These are phyloP conservation scores for Lipomyces mesembrius DNA, from an alignment of 805 yeast genomes.

Conservation along the genomic window DNA sequence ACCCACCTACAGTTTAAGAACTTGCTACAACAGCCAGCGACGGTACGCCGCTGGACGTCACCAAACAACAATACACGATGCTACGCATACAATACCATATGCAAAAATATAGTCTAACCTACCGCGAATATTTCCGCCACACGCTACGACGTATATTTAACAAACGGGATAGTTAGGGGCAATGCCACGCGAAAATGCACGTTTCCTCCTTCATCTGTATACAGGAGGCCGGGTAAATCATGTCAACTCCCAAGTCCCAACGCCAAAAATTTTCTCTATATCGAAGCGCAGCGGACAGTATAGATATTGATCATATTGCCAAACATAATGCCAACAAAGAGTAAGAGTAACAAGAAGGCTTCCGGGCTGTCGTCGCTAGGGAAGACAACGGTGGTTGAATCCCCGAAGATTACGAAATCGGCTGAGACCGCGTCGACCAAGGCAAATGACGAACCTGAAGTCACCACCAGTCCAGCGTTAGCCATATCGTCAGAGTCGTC, in stretches of 20 bases:
- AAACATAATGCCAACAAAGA: background rate
- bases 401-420: background rate
- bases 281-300: background rate
- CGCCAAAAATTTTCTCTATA: background rate
- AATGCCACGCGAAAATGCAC: background rate
- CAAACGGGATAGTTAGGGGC: background rate
- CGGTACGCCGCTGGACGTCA: background rate
- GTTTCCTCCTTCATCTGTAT: background rate
- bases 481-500: background rate
- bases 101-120: background rate
- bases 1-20: background rate
- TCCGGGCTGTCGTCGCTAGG: background rate
- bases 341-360: background rate
- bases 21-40: background rate
- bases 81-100: background rate
- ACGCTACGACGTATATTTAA: background rate
- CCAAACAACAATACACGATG: background rate
- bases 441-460: background rate
- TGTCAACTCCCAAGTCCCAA: background rate
- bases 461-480: slow-evolving; percentile 3
- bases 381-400: background rate
- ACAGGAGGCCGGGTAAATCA: background rate
- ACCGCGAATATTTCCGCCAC: background rate
- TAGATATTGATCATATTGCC: background rate
- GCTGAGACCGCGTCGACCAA: background rate